Percentiles rank a stretch among this genome's conserved stretches.
phyloP scores from a whole-genome alignment of 1,284 basidiomycete genomes.

The Hymenochaete sp. region DNA sequence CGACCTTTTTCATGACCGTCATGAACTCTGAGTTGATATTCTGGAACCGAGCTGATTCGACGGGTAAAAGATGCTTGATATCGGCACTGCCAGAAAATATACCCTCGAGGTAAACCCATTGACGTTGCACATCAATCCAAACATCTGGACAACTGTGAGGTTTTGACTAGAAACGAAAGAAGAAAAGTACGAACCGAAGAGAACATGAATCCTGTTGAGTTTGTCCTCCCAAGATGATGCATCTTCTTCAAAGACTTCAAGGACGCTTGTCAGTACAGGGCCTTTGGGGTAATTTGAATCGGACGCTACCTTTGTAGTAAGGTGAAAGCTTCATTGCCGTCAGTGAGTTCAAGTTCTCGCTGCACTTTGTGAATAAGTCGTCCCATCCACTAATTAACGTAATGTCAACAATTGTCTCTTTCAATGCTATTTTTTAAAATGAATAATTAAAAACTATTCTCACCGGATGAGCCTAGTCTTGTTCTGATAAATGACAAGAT shows the following conservation, averaged over 20 bases:
- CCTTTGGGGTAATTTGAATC: neutral
- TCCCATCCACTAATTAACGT: slow-evolving; percentile 77
- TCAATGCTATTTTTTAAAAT: neutral
- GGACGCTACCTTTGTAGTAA: slow-evolving; percentile 80
- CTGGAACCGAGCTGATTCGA: slow-evolving; percentile 94
- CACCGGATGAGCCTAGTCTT: slow-evolving; percentile 93
- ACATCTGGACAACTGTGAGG: slow-evolving; percentile 50
- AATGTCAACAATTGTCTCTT: no score
- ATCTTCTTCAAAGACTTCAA: slow-evolving; percentile 85
- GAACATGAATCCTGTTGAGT: slow-evolving; percentile 87
- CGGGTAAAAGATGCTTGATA: slow-evolving; percentile 96
- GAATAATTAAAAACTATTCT: slow-evolving; percentile 18
- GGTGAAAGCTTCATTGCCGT: slow-evolving; percentile 96
- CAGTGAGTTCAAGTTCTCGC: slow-evolving; percentile 93
- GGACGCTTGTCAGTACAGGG: slow-evolving; percentile 10
- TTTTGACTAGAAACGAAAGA: slow-evolving; percentile 11
- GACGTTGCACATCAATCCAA: slow-evolving; percentile 99
- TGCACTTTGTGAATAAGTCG: slow-evolving; percentile 93
- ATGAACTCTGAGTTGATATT: slow-evolving; percentile 99
- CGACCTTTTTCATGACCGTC: slow-evolving; percentile 98
- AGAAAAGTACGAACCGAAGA: slow-evolving; percentile 63
- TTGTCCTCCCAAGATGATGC: slow-evolving; percentile 92
- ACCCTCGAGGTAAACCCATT: slow-evolving; percentile 99
- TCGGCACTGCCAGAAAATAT: slow-evolving; percentile 99
- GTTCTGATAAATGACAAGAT: slow-evolving; percentile 97